These are phyloP conservation scores for Sporothrix brasiliensis DNA, from an alignment of 2,329 filamentous ascomycete genomes.

Conservation along the genomic window DNA sequence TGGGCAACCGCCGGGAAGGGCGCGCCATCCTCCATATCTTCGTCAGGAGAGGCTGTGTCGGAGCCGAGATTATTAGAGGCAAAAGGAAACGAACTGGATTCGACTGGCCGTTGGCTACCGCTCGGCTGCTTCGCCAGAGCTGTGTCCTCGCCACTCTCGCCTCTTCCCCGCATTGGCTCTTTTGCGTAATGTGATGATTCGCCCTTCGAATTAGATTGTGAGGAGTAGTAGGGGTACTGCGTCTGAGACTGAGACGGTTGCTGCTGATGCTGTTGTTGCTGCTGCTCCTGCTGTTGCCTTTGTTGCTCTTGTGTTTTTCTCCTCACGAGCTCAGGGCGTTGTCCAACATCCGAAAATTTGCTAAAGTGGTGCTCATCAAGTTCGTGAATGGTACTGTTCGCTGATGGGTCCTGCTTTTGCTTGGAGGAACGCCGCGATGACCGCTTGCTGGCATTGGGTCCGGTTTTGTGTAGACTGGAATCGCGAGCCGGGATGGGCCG, in stretches of 20 bases:
- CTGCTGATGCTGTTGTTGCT: not conserved
- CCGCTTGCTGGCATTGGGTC: slow-evolving; percentile 54
- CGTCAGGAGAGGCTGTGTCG: slow-evolving; percentile 37
- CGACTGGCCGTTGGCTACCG: not conserved
- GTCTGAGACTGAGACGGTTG: not conserved
- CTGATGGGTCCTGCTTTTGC: slow-evolving; percentile 47
- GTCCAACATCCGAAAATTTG: not conserved
- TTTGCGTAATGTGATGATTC: slow-evolving; percentile 1
- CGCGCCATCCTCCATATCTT: slow-evolving; percentile 63
- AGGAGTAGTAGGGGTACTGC: slow-evolving; percentile 15
- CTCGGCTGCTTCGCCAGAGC: slow-evolving; percentile 2
- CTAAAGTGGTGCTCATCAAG: slow-evolving; percentile 34
- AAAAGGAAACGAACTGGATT: slow-evolving; percentile 27
- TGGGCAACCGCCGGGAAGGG: slow-evolving; percentile 71
- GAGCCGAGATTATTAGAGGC: not conserved
- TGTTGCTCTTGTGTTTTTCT: slow-evolving; percentile 22
- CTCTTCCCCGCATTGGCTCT: not conserved
- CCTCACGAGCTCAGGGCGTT: slow-evolving; percentile 5
- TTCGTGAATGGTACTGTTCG: slow-evolving; percentile 47
- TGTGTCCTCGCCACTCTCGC: not conserved
- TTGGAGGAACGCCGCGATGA: slow-evolving; percentile 55
- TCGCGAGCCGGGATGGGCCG: slow-evolving; percentile 66
- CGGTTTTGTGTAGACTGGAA: slow-evolving; percentile 66
- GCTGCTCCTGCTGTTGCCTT: slow-evolving; percentile 8
- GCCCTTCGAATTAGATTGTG: not conserved